Conservation (phyloP, 257 asterid genomes). For the Plantago elongata region DNA sequence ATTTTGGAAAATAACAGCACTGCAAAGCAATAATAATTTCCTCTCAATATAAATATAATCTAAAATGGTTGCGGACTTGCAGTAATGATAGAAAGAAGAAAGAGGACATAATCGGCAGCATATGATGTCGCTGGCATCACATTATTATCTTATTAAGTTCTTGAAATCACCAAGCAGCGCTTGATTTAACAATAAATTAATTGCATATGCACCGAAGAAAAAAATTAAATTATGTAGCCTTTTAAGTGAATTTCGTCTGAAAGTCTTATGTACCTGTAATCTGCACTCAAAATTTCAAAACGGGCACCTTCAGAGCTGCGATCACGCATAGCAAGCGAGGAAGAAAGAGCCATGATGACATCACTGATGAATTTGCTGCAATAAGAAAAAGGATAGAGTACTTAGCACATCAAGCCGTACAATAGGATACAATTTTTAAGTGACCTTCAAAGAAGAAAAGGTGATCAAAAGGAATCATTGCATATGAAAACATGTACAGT, state of each 20-base stretch:
- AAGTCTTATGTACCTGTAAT: conserved; percentile 52
- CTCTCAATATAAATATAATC: background rate
- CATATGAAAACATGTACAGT: too few relatives aligned
- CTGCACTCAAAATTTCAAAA: conserved; percentile 80
- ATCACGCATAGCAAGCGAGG: conserved; percentile 76
- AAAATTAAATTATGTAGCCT: too few relatives aligned
- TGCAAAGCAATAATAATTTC: conserved; percentile 18
- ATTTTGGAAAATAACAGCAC: conserved; percentile 79
- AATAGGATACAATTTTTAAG: too few relatives aligned
- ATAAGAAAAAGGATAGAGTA: conserved; percentile 19
- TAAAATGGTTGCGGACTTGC: background rate
- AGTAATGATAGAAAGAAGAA: too few relatives aligned
- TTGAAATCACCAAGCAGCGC: too few relatives aligned
- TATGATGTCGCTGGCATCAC: too few relatives aligned
- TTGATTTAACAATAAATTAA: too few relatives aligned
- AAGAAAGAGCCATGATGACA: conserved; percentile 74
- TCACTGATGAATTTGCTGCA: conserved; percentile 93
- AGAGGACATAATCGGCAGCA: too few relatives aligned
- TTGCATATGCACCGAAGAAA: too few relatives aligned
- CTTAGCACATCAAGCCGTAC: conserved; percentile 21
- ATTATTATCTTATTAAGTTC: too few relatives aligned
- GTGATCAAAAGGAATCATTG: background rate
- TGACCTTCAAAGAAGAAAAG: conserved; percentile 8
- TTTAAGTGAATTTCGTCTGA: too few relatives aligned
- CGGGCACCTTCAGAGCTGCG: conserved; percentile 92